Percentiles rank a stretch among this genome's conserved stretches.
phyloP scores from a whole-genome alignment of 2,329 filamentous ascomycete genomes.

The Neofusicoccum kwambonambiense region DNA sequence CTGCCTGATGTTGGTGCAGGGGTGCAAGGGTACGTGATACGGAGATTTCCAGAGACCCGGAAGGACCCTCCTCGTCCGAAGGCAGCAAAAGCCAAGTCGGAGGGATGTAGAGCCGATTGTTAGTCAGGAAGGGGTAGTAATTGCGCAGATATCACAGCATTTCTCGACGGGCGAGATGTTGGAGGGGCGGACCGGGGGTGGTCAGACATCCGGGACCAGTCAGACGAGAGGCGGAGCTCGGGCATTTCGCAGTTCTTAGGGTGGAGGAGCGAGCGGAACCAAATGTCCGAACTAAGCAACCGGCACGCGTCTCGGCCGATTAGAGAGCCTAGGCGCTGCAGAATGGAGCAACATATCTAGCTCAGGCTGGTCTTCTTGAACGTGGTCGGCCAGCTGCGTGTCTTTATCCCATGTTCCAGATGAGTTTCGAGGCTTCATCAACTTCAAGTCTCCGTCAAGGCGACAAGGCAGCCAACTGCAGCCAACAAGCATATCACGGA shows the following conservation, averaged over 20 bases:
- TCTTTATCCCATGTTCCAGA: not conserved
- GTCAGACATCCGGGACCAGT: not conserved
- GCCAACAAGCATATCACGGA: not conserved
- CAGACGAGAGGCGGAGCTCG: not conserved
- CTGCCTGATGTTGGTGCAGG: not conserved
- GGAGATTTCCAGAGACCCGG: constrained; percentile 5
- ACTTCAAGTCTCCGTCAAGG: not conserved
- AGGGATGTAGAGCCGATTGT: not conserved
- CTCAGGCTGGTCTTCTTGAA: not conserved
- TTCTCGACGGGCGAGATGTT: not conserved
- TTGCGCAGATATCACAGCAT: not conserved
- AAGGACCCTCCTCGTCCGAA: not conserved
- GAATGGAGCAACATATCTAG: not conserved
- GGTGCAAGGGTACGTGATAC: not conserved
- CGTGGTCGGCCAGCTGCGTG: not conserved
- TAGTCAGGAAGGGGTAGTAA: not conserved
- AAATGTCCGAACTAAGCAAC: not conserved
- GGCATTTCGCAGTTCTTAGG: not conserved
- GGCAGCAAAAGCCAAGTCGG: not conserved
- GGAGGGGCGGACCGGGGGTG: not conserved
- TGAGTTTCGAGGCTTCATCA: not conserved
- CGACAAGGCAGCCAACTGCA: not conserved
- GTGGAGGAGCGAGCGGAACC: too few relatives aligned
- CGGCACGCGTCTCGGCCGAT: not conserved
- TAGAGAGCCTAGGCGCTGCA: not conserved